These are phyloP conservation scores for Zygosaccharomyces pseudobailii DNA, from an alignment of 1,139 yeast genomes.

Conservation along the genomic window DNA sequence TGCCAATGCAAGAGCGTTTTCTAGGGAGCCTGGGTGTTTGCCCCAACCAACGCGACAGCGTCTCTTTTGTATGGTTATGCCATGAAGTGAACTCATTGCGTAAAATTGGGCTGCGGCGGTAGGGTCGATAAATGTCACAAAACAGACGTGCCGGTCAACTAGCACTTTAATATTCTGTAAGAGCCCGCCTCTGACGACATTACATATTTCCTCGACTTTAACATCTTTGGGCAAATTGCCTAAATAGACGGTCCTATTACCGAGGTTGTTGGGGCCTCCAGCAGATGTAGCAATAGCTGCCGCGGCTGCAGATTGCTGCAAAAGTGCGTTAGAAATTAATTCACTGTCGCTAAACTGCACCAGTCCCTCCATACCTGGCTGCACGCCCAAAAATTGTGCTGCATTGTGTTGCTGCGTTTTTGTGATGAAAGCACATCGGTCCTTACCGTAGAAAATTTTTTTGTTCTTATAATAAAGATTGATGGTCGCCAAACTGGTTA, in stretches of 20 bases:
- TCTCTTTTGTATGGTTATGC: constrained; percentile 73
- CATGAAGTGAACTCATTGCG: constrained; percentile 81
- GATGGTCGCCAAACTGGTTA: constrained; percentile 55
- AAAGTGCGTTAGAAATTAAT: constrained; percentile 39
- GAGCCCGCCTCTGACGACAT: constrained; percentile 88
- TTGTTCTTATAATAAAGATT: constrained; percentile 56
- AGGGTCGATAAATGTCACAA: constrained; percentile 86
- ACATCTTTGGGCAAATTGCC: constrained; percentile 85
- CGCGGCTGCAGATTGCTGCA: constrained; percentile 72
- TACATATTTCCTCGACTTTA: constrained; percentile 87
- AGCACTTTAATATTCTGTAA: constrained; percentile 69
- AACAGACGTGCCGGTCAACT: constrained; percentile 86
- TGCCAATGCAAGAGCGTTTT: constrained; percentile 72
- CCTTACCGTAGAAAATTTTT: constrained; percentile 81
- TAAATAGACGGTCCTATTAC: constrained; percentile 86
- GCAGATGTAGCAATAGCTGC: constrained; percentile 75
- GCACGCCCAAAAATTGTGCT: constrained; percentile 87
- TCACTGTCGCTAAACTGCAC: constrained; percentile 67
- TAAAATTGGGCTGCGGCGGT: constrained; percentile 91
- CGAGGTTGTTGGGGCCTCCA: constrained; percentile 76
- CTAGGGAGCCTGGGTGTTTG: constrained; percentile 83
- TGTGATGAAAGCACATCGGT: constrained; percentile 77
- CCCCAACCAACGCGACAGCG: constrained; percentile 95
- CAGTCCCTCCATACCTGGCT: constrained; percentile 83
- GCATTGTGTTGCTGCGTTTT: constrained; percentile 97